phyloP scores from a whole-genome alignment of 371 early-diverging fungal species.

The Blastocladiella emersonii region DNA sequence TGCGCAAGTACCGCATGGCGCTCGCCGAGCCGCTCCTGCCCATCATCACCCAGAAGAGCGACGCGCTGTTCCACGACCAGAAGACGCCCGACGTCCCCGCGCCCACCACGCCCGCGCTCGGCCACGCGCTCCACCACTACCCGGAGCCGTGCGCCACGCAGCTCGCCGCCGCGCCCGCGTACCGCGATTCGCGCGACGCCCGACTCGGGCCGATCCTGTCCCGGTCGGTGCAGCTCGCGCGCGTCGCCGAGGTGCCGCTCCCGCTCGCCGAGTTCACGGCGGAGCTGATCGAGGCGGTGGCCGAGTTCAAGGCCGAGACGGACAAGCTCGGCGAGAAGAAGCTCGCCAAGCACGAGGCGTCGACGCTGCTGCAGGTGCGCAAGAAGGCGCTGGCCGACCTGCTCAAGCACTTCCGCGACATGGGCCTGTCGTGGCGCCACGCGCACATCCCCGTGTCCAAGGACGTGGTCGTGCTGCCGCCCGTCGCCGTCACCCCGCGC shows the following conservation, averaged over 20 bases:
- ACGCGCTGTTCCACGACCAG: neutral
- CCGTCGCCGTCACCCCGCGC: neutral
- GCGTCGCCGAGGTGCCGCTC: constrained; percentile 14
- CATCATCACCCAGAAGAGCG: constrained; percentile 32
- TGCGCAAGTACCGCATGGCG: constrained; percentile 69
- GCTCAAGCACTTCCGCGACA: constrained; percentile 55
- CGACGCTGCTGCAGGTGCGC: constrained; percentile 12
- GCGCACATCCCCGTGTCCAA: neutral
- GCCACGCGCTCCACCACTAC: neutral
- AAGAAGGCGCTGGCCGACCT: constrained; percentile 75
- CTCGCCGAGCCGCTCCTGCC: constrained; percentile 56
- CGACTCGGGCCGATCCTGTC: neutral
- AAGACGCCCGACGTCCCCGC: neutral
- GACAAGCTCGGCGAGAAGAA: neutral
- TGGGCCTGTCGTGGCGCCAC: constrained; percentile 59
- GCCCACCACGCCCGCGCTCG: neutral
- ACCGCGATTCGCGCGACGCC: neutral
- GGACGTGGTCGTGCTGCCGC: neutral
- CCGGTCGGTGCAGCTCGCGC: constrained; percentile 8
- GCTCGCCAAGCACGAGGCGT: constrained; percentile 9
- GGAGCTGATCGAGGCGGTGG: constrained; percentile 9
- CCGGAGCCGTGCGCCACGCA: neutral
- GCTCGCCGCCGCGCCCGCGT: neutral
- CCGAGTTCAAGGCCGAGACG: neutral
- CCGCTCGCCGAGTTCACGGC: constrained; percentile 9